These are phyloP conservation scores for Tothia fuscella DNA, from an alignment of 2,329 filamentous ascomycete species.

Conservation along the genomic window DNA sequence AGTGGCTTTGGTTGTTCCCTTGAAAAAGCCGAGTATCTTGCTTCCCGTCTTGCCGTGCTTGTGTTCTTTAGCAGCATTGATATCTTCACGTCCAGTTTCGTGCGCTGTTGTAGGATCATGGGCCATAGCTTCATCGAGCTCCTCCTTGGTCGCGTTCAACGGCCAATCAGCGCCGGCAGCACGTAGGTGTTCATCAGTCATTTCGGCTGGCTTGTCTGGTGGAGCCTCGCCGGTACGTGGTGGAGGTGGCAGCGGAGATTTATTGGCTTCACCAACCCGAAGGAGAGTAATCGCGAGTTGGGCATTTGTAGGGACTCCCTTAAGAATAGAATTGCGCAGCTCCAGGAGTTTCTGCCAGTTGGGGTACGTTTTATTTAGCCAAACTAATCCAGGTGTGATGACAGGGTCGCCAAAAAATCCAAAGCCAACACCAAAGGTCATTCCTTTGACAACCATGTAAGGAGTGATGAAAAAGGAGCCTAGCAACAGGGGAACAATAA, in stretches of 20 bases:
- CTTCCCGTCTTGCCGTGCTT: conserved; percentile 37
- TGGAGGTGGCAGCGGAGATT: conserved; percentile 59
- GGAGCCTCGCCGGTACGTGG: conserved; percentile 34
- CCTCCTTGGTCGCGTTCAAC: conserved; percentile 50
- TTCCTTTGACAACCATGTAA: conserved; percentile 47
- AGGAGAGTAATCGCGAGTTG: conserved; percentile 72
- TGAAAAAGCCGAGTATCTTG: conserved; percentile 53
- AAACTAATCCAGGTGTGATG: conserved; percentile 46
- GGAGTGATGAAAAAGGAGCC: conserved; percentile 34
- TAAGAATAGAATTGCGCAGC: conserved; percentile 62
- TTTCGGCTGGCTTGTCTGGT: conserved; percentile 35
- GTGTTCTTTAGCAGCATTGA: conserved; percentile 37
- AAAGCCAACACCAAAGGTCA: conserved; percentile 57
- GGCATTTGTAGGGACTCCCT: conserved; percentile 75
- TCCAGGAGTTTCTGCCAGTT: conserved; percentile 66
- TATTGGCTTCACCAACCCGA: conserved; percentile 70
- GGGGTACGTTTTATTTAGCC: conserved; percentile 51
- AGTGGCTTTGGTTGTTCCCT: conserved; percentile 55
- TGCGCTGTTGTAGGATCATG: conserved; percentile 35
- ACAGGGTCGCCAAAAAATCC: conserved; percentile 71
- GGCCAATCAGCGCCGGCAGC: conserved; percentile 42
- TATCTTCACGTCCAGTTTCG: conserved; percentile 39
- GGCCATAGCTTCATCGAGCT: conserved; percentile 50
- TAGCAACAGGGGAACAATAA: conserved; percentile 32
- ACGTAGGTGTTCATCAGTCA: conserved; percentile 39